A percentile compares a stretch with the other conserved stretches of the same genome.
Conservation (phyloP, 805 yeast genomes). For the Yarrowia sp. region DNA sequence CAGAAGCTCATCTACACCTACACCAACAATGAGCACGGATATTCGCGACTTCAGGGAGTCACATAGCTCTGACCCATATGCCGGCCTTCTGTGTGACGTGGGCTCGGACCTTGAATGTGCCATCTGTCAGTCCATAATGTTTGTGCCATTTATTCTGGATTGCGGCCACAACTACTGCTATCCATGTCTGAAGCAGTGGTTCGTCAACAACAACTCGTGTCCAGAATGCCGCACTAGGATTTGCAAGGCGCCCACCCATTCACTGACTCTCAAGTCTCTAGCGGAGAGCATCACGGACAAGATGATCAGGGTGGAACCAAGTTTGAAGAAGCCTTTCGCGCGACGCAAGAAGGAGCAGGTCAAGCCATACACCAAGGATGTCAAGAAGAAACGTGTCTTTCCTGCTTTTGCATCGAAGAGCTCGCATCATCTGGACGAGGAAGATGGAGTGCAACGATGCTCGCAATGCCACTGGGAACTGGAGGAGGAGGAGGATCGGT, state of each 20-base stretch:
- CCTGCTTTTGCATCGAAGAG: not conserved
- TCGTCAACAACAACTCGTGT: constrained; percentile 30
- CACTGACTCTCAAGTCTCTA: not conserved
- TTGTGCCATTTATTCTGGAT: constrained; percentile 49
- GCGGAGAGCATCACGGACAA: not conserved
- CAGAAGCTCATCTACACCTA: not conserved
- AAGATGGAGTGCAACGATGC: constrained; percentile 17
- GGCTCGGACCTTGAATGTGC: constrained; percentile 41
- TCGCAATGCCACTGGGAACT: constrained; percentile 19
- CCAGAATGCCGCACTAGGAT: constrained; percentile 31
- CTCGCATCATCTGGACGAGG: not conserved
- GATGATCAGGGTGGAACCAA: not conserved
- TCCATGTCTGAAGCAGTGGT: constrained; percentile 37
- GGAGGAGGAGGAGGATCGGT: constrained; percentile 4
- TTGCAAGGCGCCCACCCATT: not conserved
- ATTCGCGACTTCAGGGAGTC: not conserved
- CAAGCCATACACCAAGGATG: not conserved
- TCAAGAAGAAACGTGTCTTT: not conserved
- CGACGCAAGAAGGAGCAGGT: not conserved
- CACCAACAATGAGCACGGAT: constrained; percentile 1
- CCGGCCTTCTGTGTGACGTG: not conserved
- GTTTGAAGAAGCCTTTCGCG: not conserved
- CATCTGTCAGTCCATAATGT: constrained; percentile 61
- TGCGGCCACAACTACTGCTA: constrained; percentile 73
- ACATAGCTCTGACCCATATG: not conserved